Evolutionary conservation across 257 asterid species (phyloP).

Genomic region (Solanum etuberosum): DNA sequence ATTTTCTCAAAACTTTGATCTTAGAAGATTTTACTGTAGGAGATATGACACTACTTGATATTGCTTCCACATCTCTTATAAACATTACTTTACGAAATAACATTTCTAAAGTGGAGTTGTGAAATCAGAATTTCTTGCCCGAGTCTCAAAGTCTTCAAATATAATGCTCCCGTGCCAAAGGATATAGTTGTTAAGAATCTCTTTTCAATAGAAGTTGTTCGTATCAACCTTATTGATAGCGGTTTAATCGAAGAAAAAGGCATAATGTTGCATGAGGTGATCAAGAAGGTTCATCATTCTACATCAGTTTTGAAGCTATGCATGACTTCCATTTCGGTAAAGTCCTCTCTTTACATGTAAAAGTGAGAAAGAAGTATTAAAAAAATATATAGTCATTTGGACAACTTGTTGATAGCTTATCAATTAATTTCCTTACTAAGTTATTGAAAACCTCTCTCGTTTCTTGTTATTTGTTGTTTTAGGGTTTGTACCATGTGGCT

Average conservation of each 20-base stretch:
- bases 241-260: neutral
- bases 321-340: neutral
- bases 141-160: neutral
- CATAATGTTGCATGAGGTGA: neutral
- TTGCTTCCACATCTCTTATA: neutral
- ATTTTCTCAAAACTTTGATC: neutral
- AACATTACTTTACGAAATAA: neutral
- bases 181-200: neutral
- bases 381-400: neutral
- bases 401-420: neutral
- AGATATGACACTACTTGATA: neutral
- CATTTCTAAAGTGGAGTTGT: neutral
- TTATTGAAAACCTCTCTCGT: neutral
- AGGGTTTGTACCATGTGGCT: neutral
- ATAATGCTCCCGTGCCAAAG: neutral
- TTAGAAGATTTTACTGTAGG: neutral
- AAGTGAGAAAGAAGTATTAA: neutral
- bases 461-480: neutral
- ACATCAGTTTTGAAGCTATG: neutral
- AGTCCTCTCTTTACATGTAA: neutral
- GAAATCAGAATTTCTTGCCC: neutral
- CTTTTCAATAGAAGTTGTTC: neutral
- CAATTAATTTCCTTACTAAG: neutral
- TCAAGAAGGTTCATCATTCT: neutral
- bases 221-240: neutral